Evolutionary conservation across 805 yeast genomes (phyloP).

Genomic region (Allodekkera sacchari): DNA sequence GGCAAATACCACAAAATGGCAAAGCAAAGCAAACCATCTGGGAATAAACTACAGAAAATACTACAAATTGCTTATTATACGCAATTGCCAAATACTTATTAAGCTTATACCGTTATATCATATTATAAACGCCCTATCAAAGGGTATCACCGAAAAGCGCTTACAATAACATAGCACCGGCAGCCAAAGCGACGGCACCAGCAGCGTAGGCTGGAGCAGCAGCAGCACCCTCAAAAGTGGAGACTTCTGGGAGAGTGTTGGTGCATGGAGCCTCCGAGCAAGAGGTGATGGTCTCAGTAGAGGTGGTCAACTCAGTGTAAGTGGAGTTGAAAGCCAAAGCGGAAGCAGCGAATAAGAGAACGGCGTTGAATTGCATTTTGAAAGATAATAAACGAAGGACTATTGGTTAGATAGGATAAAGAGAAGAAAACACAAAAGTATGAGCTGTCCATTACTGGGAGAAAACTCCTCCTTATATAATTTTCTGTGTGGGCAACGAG

Average conservation of each 20-base stretch:
- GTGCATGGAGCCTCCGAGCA: conserved; percentile 27
- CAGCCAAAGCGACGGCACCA: conserved; percentile 27
- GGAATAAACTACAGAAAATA: too few species aligned
- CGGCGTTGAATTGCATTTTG: conserved; percentile 40
- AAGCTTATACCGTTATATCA: too few species aligned
- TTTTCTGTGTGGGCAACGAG: too few species aligned
- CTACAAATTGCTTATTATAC: too few species aligned
- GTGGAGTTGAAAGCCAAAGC: conserved; percentile 26
- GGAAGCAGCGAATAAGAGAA: conserved; percentile 25
- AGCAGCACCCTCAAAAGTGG: conserved; percentile 29
- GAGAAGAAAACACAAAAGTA: conserved; percentile 4
- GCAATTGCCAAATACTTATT: too few species aligned
- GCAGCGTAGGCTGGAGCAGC: conserved; percentile 23
- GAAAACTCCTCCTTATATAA: too few species aligned
- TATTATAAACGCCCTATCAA: too few species aligned
- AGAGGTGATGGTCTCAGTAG: conserved; percentile 34
- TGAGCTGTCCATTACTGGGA: too few species aligned
- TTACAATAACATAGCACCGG: conserved; percentile 28
- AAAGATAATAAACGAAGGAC: conserved; percentile 20
- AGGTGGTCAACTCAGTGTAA: conserved; percentile 24
- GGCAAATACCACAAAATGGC: too few species aligned
- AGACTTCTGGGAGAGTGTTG: conserved; percentile 21
- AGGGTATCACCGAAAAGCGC: conserved; percentile 5
- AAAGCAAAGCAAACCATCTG: too few species aligned
- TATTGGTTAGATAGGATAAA: conserved; percentile 5